Conservation (phyloP, 2,329 filamentous ascomycete species). For the Talaromyces islandicus region DNA sequence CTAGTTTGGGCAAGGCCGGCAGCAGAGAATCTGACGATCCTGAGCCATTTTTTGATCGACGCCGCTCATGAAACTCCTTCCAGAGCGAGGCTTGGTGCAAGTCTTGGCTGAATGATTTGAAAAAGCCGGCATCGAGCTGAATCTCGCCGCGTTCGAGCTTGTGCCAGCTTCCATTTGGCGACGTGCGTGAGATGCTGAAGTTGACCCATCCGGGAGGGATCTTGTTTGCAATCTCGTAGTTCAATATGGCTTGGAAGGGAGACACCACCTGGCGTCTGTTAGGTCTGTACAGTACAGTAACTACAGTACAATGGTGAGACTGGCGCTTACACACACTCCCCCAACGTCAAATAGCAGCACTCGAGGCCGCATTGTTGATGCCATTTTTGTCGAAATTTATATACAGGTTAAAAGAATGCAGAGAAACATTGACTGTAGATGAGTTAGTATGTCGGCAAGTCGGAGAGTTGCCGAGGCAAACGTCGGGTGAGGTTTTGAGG, state of each 20-base stretch:
- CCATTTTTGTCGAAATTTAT: conserved; percentile 25
- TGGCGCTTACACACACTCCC: conserved; percentile 81
- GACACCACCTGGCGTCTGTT: conserved; percentile 63
- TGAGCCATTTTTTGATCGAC: conserved; percentile 22
- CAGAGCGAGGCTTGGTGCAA: conserved; percentile 63
- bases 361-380: conserved; percentile 46
- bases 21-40: conserved; percentile 35
- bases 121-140: conserved; percentile 68
- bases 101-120: conserved; percentile 67
- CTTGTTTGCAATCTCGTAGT: conserved; percentile 71
- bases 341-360: conserved; percentile 92
- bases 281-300: background rate
- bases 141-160: conserved; percentile 79
- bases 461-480: conserved; percentile 24
- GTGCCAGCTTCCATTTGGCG: conserved; percentile 81
- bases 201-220: conserved; percentile 91
- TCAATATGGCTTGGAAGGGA: conserved; percentile 86
- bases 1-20: conserved; percentile 64
- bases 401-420: background rate
- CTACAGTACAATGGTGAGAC: background rate
- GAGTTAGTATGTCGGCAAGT: background rate
- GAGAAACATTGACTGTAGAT: background rate
- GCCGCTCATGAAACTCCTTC: conserved; percentile 51
- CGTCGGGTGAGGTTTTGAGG: conserved; percentile 7
- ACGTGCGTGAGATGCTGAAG: conserved; percentile 72